These are phyloP conservation scores for Brassica juncea DNA, from an alignment of 345 rosid species.

Conservation along the genomic window DNA sequence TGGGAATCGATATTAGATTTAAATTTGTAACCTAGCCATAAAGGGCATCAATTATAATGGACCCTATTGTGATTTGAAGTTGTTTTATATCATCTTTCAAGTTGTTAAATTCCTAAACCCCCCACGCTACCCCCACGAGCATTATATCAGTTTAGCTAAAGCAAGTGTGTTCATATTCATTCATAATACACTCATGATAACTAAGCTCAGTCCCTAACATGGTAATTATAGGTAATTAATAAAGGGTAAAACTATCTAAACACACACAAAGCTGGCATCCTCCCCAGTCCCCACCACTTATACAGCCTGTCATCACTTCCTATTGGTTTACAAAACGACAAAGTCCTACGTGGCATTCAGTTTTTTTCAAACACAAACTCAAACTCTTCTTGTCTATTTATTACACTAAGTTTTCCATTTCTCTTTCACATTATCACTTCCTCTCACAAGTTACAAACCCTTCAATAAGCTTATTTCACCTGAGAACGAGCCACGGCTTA, in stretches of 20 bases:
- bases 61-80: slow-evolving; percentile 24
- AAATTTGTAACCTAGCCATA: slow-evolving; percentile 35
- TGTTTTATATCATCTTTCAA: slow-evolving; percentile 22
- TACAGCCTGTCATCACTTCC: slow-evolving; percentile 63
- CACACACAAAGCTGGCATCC: slow-evolving; percentile 53
- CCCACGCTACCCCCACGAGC: slow-evolving; percentile 23
- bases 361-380: neutral
- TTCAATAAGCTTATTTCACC: neutral
- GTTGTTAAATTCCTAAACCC: slow-evolving; percentile 23
- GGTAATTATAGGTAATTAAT: slow-evolving; percentile 42
- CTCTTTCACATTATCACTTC: slow-evolving; percentile 21
- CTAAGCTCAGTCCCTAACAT: slow-evolving; percentile 32
- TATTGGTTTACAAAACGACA: slow-evolving; percentile 40
- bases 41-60: slow-evolving; percentile 25
- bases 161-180: neutral
- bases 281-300: slow-evolving; percentile 41
- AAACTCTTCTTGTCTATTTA: slow-evolving; percentile 34
- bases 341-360: slow-evolving; percentile 48
- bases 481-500: slow-evolving; percentile 4
- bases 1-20: slow-evolving; percentile 15
- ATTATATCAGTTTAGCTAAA: neutral
- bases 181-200: neutral
- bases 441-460: neutral
- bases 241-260: slow-evolving; percentile 4
- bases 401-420: neutral